Evolutionary conservation across 208 protist genomes (phyloP).

Genomic region (Trypanosoma platydactyli): DNA sequence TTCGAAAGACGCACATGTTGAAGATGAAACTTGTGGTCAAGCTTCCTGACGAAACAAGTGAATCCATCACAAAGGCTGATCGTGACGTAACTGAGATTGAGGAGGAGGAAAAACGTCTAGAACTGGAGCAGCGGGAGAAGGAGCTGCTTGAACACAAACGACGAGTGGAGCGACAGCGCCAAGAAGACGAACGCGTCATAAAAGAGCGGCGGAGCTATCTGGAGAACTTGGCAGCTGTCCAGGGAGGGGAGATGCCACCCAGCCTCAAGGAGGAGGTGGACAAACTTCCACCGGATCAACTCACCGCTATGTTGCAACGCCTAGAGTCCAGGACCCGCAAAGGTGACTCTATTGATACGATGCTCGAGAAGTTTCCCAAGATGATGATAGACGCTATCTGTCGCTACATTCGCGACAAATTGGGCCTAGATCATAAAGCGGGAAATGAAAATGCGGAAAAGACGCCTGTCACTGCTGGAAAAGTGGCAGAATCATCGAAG

Average conservation of each 20-base stretch:
- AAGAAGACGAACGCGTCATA: constrained; percentile 68
- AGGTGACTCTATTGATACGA: constrained; percentile 78
- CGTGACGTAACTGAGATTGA: constrained; percentile 69
- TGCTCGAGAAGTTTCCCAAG: constrained; percentile 83
- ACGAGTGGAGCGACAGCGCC: constrained; percentile 26
- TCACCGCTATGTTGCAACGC: constrained; percentile 65
- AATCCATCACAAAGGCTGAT: constrained; percentile 38
- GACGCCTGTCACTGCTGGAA: constrained; percentile 3
- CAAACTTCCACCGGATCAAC: constrained; percentile 68
- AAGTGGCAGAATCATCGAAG: no score
- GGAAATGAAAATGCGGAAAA: background rate
- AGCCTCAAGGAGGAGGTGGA: constrained; percentile 71
- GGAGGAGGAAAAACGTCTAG: constrained; percentile 54
- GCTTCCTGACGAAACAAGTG: constrained; percentile 73
- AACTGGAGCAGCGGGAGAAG: constrained; percentile 29
- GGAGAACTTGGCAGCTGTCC: constrained; percentile 71
- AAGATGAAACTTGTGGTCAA: constrained; percentile 56
- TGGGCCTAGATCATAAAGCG: constrained; percentile 56
- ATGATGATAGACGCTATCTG: constrained; percentile 58
- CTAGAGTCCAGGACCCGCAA: constrained; percentile 56
- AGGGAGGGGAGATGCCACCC: constrained; percentile 76
- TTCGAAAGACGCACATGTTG: constrained; percentile 65
- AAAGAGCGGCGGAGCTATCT: constrained; percentile 66
- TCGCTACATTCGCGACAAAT: constrained; percentile 70
- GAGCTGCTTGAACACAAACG: constrained; percentile 35